phyloP scores from a whole-genome alignment of 2,329 filamentous ascomycete genomes.

The Penicillium nordicum region DNA sequence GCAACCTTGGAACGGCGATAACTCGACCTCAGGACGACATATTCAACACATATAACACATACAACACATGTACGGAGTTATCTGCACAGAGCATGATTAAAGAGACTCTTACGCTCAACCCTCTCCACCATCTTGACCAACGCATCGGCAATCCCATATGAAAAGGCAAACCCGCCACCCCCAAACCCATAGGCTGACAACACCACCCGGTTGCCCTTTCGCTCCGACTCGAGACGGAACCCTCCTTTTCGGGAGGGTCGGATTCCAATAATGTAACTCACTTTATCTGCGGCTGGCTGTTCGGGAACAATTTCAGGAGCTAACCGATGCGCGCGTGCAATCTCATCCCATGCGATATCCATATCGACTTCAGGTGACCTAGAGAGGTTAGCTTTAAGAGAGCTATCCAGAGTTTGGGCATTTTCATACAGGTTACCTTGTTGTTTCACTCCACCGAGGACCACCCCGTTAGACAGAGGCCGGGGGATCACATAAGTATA shows the following conservation, averaged over 20 bases:
- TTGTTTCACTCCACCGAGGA: constrained; percentile 38
- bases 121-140: constrained; percentile 36
- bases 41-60: too few relatives aligned
- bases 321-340: constrained; percentile 38
- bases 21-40: too few relatives aligned
- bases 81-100: too few relatives aligned
- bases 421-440: constrained; percentile 29
- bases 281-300: constrained; percentile 24
- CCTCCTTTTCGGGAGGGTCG: constrained; percentile 35
- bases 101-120: constrained; percentile 20
- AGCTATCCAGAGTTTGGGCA: background rate
- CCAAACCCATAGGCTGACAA: constrained; percentile 40
- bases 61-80: too few relatives aligned
- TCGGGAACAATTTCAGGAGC: constrained; percentile 36
- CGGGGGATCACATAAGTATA: constrained; percentile 42
- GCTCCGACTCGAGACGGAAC: constrained; percentile 34
- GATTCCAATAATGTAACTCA: constrained; percentile 38
- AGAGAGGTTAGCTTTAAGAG: constrained; percentile 3
- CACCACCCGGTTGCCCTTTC: constrained; percentile 24
- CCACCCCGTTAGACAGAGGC: constrained; percentile 31
- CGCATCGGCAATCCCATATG: constrained; percentile 36
- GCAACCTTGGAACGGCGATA: background rate
- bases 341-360: constrained; percentile 38
- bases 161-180: constrained; percentile 39
- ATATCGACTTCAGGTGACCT: constrained; percentile 37